These are phyloP conservation scores for Paspalum vaginatum DNA, from an alignment of 176 grass and related monocot genomes.

Conservation along the genomic window DNA sequence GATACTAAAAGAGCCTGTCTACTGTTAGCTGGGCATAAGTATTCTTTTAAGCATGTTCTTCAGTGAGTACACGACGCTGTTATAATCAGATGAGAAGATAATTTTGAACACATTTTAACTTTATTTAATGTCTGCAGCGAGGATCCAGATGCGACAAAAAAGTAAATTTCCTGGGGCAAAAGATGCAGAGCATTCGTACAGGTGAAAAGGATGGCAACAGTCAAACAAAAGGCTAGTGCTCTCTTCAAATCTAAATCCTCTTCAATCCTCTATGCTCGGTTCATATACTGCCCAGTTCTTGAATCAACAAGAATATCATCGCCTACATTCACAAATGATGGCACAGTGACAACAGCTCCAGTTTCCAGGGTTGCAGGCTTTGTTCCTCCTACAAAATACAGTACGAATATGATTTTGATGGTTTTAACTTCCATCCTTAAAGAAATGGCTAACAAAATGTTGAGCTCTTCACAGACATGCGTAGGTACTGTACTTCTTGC, in stretches of 20 bases:
- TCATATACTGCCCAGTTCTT: slow-evolving; percentile 89
- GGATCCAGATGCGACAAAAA: neutral
- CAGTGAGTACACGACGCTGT: neutral
- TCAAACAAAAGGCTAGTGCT: slow-evolving; percentile 7
- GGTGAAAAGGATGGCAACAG: slow-evolving; percentile 34
- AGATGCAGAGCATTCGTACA: slow-evolving; percentile 13
- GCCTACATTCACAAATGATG: slow-evolving; percentile 73
- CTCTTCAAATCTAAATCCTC: neutral
- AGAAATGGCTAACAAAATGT: neutral
- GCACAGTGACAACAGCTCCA: slow-evolving; percentile 80
- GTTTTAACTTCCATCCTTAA: neutral
- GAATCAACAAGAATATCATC: slow-evolving; percentile 80
- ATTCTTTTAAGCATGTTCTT: neutral
- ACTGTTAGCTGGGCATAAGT: no score
- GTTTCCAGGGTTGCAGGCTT: slow-evolving; percentile 89
- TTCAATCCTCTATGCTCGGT: slow-evolving; percentile 59
- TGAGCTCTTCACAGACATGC: neutral
- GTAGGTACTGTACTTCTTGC: slow-evolving; percentile 3
- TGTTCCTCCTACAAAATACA: slow-evolving; percentile 72
- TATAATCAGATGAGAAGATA: neutral
- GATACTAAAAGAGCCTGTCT: no score
- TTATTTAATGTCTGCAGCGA: neutral
- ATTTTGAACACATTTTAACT: neutral
- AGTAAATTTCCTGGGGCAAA: slow-evolving; percentile 6
- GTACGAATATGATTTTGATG: neutral